Evolutionary conservation across 2,329 filamentous ascomycete species (phyloP).

Genomic region (Pestalotiopsis sp.): DNA sequence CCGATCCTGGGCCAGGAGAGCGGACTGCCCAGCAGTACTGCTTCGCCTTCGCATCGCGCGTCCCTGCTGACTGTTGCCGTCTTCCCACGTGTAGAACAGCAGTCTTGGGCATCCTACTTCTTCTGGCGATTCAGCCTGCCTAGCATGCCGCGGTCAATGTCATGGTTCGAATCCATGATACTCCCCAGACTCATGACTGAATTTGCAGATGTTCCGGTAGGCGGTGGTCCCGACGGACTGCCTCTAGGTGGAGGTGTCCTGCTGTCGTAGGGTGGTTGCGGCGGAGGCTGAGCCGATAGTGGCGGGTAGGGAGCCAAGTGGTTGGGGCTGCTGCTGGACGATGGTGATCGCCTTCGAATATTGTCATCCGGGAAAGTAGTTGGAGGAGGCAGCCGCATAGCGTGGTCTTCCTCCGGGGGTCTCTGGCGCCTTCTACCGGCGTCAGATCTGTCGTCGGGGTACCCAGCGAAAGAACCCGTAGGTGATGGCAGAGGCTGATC

Average conservation of each 20-base stretch:
- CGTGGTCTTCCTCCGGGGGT: constrained; percentile 36
- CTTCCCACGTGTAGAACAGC: not conserved
- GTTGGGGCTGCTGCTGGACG: constrained; percentile 52
- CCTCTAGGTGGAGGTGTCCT: constrained; percentile 40
- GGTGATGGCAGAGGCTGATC: constrained; percentile 38
- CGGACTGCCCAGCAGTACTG: constrained; percentile 7
- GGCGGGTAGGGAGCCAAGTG: constrained; percentile 42
- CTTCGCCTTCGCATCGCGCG: not conserved
- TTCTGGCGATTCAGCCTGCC: constrained; percentile 48
- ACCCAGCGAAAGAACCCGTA: constrained; percentile 36
- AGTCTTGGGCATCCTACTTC: constrained; percentile 4
- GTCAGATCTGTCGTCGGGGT: constrained; percentile 38
- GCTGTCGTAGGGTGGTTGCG: constrained; percentile 34
- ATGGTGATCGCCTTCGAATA: constrained; percentile 53
- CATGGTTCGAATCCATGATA: constrained; percentile 47
- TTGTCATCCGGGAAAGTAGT: constrained; percentile 49
- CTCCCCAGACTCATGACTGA: constrained; percentile 59
- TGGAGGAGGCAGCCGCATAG: constrained; percentile 49
- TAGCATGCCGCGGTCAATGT: constrained; percentile 60
- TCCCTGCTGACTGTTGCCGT: not conserved
- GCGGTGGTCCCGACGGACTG: constrained; percentile 38
- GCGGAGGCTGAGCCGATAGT: constrained; percentile 27
- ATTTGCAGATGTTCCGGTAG: constrained; percentile 38
- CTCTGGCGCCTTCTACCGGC: constrained; percentile 37
- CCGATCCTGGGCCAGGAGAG: not conserved